Conservation (phyloP, 192 early-diverging fungal genomes). For the Borealophlyctis nickersoniae region DNA sequence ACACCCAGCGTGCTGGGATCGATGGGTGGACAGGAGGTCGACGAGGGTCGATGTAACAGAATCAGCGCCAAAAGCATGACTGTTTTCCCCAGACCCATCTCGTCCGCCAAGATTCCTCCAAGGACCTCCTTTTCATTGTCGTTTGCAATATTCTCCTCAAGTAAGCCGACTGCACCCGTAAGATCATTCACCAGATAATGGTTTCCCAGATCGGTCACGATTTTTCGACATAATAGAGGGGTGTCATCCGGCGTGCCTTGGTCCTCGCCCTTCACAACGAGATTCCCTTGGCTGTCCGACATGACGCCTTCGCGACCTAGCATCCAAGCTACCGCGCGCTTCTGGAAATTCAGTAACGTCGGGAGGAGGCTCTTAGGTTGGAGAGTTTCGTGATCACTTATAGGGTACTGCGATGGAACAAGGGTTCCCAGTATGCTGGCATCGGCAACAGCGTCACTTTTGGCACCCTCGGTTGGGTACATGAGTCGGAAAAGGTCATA, state of each 20-base stretch:
- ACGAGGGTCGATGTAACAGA: constrained; percentile 34
- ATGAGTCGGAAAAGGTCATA: too few species aligned
- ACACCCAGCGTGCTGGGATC: not conserved
- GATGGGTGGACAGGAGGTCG: constrained; percentile 7
- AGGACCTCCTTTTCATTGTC: not conserved
- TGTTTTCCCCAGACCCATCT: constrained; percentile 74
- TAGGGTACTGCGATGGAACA: not conserved
- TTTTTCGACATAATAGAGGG: constrained; percentile 8
- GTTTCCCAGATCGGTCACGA: not conserved
- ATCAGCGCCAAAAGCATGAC: constrained; percentile 62
- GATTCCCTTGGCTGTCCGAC: not conserved
- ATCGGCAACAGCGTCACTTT: too few species aligned
- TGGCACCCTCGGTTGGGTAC: too few species aligned
- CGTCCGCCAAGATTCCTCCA: constrained; percentile 50
- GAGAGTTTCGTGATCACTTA: not conserved
- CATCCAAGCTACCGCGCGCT: constrained; percentile 40
- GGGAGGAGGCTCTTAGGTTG: constrained; percentile 1
- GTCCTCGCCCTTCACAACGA: not conserved
- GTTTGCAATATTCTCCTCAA: not conserved
- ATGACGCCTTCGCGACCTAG: constrained; percentile 28
- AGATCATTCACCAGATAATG: constrained; percentile 3
- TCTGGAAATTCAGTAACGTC: constrained; percentile 30
- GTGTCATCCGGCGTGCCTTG: not conserved
- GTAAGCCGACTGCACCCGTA: constrained; percentile 7
- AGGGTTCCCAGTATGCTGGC: too few species aligned